Evolutionary conservation across 441 rosid species (phyloP).

Genomic region (Gossypium lobatum): DNA sequence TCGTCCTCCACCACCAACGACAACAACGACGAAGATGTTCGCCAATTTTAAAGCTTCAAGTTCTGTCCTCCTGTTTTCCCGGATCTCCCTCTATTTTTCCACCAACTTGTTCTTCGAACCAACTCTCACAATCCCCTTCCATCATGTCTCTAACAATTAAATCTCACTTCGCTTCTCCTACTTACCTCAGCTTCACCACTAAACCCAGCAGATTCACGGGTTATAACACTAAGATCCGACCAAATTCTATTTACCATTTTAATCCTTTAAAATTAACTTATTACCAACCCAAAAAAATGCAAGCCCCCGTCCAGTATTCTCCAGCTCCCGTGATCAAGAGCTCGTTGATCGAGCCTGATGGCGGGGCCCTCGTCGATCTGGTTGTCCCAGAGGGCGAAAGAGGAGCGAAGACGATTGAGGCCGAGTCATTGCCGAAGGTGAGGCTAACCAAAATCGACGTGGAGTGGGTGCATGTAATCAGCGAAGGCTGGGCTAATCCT

Average conservation of each 20-base stretch:
- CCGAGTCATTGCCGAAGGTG: slow-evolving; percentile 60
- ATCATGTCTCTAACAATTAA: slow-evolving; percentile 52
- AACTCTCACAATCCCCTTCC: not conserved
- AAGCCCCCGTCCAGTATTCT: slow-evolving; percentile 16
- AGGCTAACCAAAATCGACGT: slow-evolving; percentile 61
- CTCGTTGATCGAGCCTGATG: slow-evolving; percentile 92
- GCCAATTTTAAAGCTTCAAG: slow-evolving; percentile 25
- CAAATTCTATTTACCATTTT: slow-evolving; percentile 32
- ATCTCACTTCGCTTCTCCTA: slow-evolving; percentile 28
- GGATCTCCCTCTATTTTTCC: slow-evolving; percentile 23
- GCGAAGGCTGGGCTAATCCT: slow-evolving; percentile 98
- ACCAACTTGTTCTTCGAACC: not conserved
- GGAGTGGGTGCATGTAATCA: slow-evolving; percentile 94
- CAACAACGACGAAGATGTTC: slow-evolving; percentile 13
- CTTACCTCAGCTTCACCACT: slow-evolving; percentile 14
- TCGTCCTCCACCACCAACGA: slow-evolving; percentile 9
- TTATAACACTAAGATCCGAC: slow-evolving; percentile 18
- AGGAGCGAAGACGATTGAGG: slow-evolving; percentile 43
- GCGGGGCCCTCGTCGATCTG: slow-evolving; percentile 68
- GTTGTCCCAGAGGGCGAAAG: slow-evolving; percentile 54
- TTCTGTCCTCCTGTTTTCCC: slow-evolving; percentile 19
- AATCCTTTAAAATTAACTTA: slow-evolving; percentile 27
- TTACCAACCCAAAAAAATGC: slow-evolving; percentile 26
- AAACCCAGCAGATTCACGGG: slow-evolving; percentile 14
- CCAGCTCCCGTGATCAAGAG: slow-evolving; percentile 39